Base-by-base conservation (phyloP, 164 flowering plant genomes). In the Aristolochia contorta region DNA sequence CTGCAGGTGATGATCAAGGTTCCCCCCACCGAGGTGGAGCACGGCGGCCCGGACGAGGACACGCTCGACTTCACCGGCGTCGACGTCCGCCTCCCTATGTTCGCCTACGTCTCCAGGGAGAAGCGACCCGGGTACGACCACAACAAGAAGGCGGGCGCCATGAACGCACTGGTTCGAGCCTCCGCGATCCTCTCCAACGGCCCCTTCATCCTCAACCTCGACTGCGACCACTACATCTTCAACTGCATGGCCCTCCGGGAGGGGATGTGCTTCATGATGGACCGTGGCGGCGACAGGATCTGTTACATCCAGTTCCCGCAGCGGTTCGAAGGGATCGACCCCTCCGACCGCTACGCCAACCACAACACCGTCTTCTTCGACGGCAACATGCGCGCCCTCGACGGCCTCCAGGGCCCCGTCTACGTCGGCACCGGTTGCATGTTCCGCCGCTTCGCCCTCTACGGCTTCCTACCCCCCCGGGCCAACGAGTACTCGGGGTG, bases 361-460 rank as follows among this genome's bases (percentile, higher is more conserved):
- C 80, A 77, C 56, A 77, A 77, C 64, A 77, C 80, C 12, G 80
- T 77, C 24, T 77, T 77, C 71, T 77, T 77, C 59, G 82, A 75
- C 56, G 82, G 74, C 47, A 87, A 86, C 58, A 91, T 91, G 97
- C 59, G 96, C 61, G 96, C 97, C 0, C 67, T 88, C 16, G 97
- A 87, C 56, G 96, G 97, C 50, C 80, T 91, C 6, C 96, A 91
- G 64, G 97, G 97, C 0, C 97, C 97, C 0, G 87, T 91, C 19
- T 91, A 91, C 46, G 97, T 91, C 6, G 97, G 97, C 51, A 91
- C 97, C 4, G 97, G 97, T 0, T 86, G 93, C 74, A 71, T 91
- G 84, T 91, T 91, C 70, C 72, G 97, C 46, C 67, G 96, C 12
- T 83, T 71, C 64, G 97, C 97, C 5, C 74, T 87, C 0, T 91